Base-by-base conservation (phyloP, 257 asterid species). In the Penstemon eatonii region DNA sequence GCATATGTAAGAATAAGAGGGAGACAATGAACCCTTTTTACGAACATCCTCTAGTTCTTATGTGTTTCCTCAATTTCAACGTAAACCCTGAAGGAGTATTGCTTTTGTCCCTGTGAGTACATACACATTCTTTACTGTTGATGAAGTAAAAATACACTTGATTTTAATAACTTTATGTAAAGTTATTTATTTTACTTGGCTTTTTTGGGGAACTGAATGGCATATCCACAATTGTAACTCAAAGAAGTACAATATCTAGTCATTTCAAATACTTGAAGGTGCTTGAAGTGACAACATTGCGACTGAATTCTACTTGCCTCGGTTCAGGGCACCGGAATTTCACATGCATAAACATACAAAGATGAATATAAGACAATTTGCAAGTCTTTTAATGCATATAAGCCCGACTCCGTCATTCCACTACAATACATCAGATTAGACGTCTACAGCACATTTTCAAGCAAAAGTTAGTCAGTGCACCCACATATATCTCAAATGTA, bases 31-130 rank as follows among this genome's bases (percentile, higher is more conserved):
- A 25, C 33, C 33, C 33, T 25, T 25, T 25, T 25, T 25, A 25
- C 33, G 33, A 25, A n/a, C n/a, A 93, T 86, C 96, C 89, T 77
- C 94, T 94, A 57, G 96, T 84, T 78, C 99, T 76, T 71, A 94
- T 94, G 78, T 94, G 99, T 81, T 85, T 94, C 82, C 99, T 81
- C 79, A 94, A 75, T 80, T 94, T 94, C 73, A 94, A 83, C 0
- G 97, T 91, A 79, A 91, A 94, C n/a, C 97, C 99, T 3, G 96
- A 94, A 5, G 99, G 97, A 7, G 99, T 94, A 80, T 83, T 89
- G 85, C 96, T 94, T 81, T 94, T 94, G 83, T 91, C 99, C 79
- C 99, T 94, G 76, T 75, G 62, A 67, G 72, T 33, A 62, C 54
- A 65, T 41, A 55, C 4, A 38, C 37, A 62, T 12, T 43, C 53